Evolutionary conservation across 2,329 filamentous ascomycete species (phyloP).

Genomic region (Alternaria postmessia): DNA sequence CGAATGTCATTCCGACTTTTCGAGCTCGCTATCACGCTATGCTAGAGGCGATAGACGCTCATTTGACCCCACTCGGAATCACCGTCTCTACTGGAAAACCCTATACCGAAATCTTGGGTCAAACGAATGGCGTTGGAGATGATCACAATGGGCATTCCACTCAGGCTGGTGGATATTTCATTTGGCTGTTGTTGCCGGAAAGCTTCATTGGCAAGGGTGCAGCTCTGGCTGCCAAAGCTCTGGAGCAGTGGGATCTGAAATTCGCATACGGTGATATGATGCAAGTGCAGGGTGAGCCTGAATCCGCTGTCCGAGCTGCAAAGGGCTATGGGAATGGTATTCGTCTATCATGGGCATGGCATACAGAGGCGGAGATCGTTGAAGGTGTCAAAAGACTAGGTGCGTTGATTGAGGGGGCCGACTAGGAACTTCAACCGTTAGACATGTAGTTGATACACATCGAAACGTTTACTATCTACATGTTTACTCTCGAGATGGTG

Average conservation of each 20-base stretch:
- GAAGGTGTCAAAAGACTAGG: slow-evolving; percentile 21
- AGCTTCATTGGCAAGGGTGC: background rate
- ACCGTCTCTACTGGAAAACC: background rate
- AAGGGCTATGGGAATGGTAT: slow-evolving; percentile 22
- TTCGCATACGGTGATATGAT: slow-evolving; percentile 74
- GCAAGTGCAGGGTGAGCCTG: slow-evolving; percentile 53
- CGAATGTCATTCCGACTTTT: slow-evolving; percentile 62
- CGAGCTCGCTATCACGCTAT: slow-evolving; percentile 60
- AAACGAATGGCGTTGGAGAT: background rate
- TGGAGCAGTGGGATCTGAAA: slow-evolving; percentile 67
- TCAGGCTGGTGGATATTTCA: background rate
- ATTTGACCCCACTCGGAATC: slow-evolving; percentile 59
- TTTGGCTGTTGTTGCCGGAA: background rate
- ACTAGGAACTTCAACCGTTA: background rate
- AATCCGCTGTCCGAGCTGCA: slow-evolving; percentile 9
- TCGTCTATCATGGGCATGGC: slow-evolving; percentile 27
- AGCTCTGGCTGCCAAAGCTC: slow-evolving; percentile 52
- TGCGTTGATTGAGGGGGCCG: slow-evolving; percentile 5
- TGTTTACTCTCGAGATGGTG: background rate
- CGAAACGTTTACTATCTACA: background rate
- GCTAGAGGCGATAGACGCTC: slow-evolving; percentile 62
- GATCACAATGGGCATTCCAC: background rate
- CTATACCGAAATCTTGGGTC: background rate
- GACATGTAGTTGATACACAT: background rate
- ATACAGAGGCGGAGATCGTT: slow-evolving; percentile 19